phyloP scores from a whole-genome alignment of 768 basidiomycete genomes.

The Tulasnella calospora region DNA sequence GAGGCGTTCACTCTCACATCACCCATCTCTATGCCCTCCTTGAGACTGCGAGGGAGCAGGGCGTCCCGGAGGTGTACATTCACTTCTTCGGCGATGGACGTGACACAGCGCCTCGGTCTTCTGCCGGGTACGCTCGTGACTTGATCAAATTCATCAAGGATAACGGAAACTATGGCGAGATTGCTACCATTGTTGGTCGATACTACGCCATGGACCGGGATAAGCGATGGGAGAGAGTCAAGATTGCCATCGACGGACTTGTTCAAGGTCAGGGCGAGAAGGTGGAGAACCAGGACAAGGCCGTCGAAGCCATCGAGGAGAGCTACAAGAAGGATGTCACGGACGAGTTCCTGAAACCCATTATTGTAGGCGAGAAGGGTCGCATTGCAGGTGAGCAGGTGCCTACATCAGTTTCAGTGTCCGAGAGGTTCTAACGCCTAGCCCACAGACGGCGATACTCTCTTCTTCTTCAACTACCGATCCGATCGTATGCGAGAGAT shows the following conservation, averaged over 20 bases:
- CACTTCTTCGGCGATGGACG: constrained; percentile 96
- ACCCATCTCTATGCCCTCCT: constrained; percentile 84
- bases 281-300: constrained; percentile 42
- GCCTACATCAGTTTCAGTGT: background rate
- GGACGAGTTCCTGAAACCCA: constrained; percentile 94
- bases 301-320: constrained; percentile 61
- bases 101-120: constrained; percentile 85
- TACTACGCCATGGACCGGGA: constrained; percentile 98
- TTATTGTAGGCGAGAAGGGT: constrained; percentile 74
- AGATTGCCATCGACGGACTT: constrained; percentile 82
- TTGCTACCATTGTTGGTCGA: constrained; percentile 80
- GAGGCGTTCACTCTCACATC: constrained; percentile 96
- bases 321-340: constrained; percentile 82
- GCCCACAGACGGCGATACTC: constrained; percentile 66
- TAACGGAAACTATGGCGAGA: constrained; percentile 51
- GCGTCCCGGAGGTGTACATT: constrained; percentile 79
- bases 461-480: constrained; percentile 97
- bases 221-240: constrained; percentile 92
- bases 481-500: constrained; percentile 96
- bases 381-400: constrained; percentile 64
- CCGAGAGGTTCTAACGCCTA: background rate
- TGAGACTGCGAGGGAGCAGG: constrained; percentile 80
- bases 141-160: constrained; percentile 67
- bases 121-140: constrained; percentile 69
- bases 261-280: constrained; percentile 61